phyloP scores from a whole-genome alignment of 176 grass and related monocot species.

The Urochloa ruziziensis region DNA sequence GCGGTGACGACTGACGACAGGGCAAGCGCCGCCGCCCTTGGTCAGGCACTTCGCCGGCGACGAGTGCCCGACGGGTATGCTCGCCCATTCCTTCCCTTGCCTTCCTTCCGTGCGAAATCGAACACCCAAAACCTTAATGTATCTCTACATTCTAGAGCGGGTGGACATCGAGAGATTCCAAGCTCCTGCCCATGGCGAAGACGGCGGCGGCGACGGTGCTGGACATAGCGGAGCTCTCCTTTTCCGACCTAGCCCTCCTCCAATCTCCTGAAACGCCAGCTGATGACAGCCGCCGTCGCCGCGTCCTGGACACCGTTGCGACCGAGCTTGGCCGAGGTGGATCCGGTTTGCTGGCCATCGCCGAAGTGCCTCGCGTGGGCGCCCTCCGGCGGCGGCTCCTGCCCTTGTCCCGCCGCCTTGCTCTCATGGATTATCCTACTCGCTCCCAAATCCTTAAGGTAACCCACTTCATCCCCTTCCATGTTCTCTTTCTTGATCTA shows the following conservation, averaged over 20 bases:
- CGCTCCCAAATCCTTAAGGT: conserved; percentile 68
- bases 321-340: conserved; percentile 57
- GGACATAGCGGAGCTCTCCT: conserved; percentile 53
- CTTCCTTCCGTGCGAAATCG: too few relatives aligned
- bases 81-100: too few relatives aligned
- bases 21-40: too few relatives aligned
- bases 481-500: neutral
- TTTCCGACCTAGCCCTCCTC: conserved; percentile 58
- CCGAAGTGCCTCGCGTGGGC: conserved; percentile 40
- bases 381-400: conserved; percentile 55
- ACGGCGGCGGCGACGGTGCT: conserved; percentile 17
- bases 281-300: neutral
- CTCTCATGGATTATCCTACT: conserved; percentile 52
- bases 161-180: too few relatives aligned
- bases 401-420: conserved; percentile 64
- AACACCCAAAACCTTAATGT: too few relatives aligned
- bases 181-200: conserved; percentile 11
- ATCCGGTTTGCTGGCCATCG: conserved; percentile 52
- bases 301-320: conserved; percentile 28
- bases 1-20: too few relatives aligned
- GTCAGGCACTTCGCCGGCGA: too few relatives aligned
- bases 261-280: neutral
- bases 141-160: too few relatives aligned
- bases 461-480: neutral
- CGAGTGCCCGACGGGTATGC: too few relatives aligned